phyloP scores from a whole-genome alignment of 441 rosid genomes.

The Pelargonium cotyledonis region DNA sequence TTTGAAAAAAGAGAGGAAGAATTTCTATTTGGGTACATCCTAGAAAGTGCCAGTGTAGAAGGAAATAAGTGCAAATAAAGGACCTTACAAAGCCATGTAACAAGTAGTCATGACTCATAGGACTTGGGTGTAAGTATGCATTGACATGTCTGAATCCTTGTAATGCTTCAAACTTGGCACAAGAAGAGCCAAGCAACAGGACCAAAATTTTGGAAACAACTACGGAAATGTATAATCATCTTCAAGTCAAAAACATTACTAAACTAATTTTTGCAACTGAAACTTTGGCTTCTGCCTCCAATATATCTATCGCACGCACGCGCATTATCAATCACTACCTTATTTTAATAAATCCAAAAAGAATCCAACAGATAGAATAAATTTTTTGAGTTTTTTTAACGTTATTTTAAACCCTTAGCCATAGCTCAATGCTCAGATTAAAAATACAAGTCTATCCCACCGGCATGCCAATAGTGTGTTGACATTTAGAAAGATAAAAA shows the following conservation, averaged over 20 bases:
- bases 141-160: not conserved
- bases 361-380: not conserved
- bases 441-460: not conserved
- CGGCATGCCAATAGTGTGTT: not conserved
- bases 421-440: not conserved
- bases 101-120: conserved; percentile 3
- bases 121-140: not conserved
- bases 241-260: not conserved
- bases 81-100: not conserved
- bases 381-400: not conserved
- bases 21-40: not conserved
- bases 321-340: not conserved
- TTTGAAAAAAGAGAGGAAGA: not conserved
- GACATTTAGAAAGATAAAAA: not conserved
- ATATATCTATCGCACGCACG: not conserved
- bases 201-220: not conserved
- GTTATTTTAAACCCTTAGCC: not conserved
- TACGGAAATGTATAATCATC: not conserved
- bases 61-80: not conserved
- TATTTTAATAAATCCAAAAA: not conserved
- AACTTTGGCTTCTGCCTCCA: not conserved
- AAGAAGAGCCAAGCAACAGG: not conserved
- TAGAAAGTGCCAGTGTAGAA: not conserved
- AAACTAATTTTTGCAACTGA: not conserved
- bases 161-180: not conserved